Percentiles rank a stretch among this genome's conserved stretches.
Conservation (phyloP, 148 eudicot species). For the Polygonum maritimum region DNA sequence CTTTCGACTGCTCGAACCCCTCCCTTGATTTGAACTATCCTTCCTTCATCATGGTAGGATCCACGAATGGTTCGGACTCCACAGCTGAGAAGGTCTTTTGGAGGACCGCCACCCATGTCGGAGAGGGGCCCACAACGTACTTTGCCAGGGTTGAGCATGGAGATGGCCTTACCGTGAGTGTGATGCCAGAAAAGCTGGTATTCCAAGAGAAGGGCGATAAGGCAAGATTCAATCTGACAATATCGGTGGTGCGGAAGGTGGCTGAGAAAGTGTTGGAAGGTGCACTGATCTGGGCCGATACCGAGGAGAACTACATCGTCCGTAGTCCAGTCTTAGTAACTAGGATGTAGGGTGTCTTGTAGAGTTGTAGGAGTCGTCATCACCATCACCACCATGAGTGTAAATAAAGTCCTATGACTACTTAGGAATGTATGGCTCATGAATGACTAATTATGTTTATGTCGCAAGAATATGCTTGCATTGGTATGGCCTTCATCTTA, state of each 20-base stretch:
- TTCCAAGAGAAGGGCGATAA: constrained; percentile 30
- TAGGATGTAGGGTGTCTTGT: no score
- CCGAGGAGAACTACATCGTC: no score
- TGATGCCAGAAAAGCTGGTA: constrained; percentile 20
- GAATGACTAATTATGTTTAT: no score
- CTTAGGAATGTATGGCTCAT: no score
- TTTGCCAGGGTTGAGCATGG: constrained; percentile 13
- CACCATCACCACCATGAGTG: no score
- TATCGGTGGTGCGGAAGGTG: constrained; percentile 20
- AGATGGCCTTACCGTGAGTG: constrained; percentile 18
- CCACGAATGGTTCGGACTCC: not conserved
- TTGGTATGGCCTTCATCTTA: no score
- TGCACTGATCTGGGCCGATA: no score
- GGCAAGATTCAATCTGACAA: constrained; percentile 22
- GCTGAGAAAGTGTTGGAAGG: constrained; percentile 6
- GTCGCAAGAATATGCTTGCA: no score
- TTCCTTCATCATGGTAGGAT: not conserved
- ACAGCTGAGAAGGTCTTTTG: not conserved
- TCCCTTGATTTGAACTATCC: constrained; percentile 15
- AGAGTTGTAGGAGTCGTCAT: no score
- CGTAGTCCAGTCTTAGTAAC: no score
- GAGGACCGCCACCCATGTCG: constrained; percentile 15
- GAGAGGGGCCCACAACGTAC: constrained; percentile 17
- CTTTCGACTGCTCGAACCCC: not conserved
- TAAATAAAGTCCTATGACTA: no score